Conservation (phyloP, 2,329 filamentous ascomycete species). For the Colletotrichum liriopes region DNA sequence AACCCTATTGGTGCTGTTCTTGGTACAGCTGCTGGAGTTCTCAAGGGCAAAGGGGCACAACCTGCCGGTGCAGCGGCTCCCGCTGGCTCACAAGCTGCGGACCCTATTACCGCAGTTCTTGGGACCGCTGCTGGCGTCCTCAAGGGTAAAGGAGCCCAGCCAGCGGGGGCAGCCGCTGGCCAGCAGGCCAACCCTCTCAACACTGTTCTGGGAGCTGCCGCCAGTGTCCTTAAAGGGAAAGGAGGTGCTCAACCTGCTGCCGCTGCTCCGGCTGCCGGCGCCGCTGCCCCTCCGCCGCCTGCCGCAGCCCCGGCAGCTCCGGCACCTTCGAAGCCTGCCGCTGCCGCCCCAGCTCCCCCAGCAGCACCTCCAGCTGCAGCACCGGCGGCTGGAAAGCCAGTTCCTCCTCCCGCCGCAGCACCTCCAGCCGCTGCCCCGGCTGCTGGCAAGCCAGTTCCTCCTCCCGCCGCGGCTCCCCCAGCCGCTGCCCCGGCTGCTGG, state of each 20-base stretch:
- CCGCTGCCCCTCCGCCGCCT: too few relatives aligned
- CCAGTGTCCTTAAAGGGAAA: constrained; percentile 32
- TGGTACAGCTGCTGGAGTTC: constrained; percentile 26
- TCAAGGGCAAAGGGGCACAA: constrained; percentile 33
- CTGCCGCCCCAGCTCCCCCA: background rate
- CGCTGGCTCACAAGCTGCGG: constrained; percentile 30
- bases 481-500: constrained; percentile 1
- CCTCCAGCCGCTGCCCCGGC: constrained; percentile 7
- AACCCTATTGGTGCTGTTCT: constrained; percentile 27
- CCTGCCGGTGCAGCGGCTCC: constrained; percentile 36
- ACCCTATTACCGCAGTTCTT: constrained; percentile 22
- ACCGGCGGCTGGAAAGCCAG: constrained; percentile 19
- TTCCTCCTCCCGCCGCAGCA: background rate
- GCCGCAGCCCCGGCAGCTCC: background rate
- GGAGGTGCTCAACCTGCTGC: constrained; percentile 26
- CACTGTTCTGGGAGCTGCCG: constrained; percentile 26
- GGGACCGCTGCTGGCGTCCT: constrained; percentile 35
- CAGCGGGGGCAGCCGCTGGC: constrained; percentile 23
- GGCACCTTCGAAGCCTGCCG: constrained; percentile 10
- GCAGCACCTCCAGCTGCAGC: constrained; percentile 9
- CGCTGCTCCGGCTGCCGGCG: constrained; percentile 5
- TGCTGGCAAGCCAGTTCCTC: background rate
- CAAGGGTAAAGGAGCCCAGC: constrained; percentile 31
- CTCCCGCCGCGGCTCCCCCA: background rate
- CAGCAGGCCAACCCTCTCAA: constrained; percentile 23